These are phyloP conservation scores for Telfairia occidentalis DNA, from an alignment of 331 rosid species.

Conservation along the genomic window DNA sequence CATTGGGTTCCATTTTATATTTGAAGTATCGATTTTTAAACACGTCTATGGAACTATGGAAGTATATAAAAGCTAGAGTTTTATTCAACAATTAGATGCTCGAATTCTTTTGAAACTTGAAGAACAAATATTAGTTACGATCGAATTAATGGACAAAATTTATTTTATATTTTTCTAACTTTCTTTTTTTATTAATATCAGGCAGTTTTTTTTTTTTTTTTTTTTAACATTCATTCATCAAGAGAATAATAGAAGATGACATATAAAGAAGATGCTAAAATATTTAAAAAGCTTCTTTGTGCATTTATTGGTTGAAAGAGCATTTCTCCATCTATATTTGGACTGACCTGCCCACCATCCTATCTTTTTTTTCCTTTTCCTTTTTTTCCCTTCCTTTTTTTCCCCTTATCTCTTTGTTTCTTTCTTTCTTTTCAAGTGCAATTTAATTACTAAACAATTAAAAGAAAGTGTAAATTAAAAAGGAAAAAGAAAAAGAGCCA, in stretches of 20 bases:
- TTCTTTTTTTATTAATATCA: neutral
- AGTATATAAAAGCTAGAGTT: neutral
- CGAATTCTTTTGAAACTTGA: neutral
- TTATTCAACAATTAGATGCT: neutral
- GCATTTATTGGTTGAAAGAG: conserved; percentile 5
- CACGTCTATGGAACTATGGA: neutral
- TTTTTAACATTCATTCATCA: neutral
- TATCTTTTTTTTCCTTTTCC: no score
- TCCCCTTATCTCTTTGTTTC: neutral
- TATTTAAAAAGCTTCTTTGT: neutral
- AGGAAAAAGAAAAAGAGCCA: neutral
- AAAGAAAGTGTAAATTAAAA: neutral
- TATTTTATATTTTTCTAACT: neutral
- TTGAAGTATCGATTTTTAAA: neutral
- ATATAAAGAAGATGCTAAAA: conserved; percentile 1
- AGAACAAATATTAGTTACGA: neutral
- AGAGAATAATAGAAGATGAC: conserved; percentile 2
- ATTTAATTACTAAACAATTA: neutral
- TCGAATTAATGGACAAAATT: neutral
- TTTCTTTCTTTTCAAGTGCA: conserved; percentile 7
- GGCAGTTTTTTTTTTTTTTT: neutral
- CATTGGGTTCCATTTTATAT: neutral
- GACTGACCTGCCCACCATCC: conserved; percentile 10
- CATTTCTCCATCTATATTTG: conserved; percentile 12
- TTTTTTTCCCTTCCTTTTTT: neutral